Evolutionary conservation across 1,284 basidiomycete species (phyloP).

Genomic region (Irpex sp.): DNA sequence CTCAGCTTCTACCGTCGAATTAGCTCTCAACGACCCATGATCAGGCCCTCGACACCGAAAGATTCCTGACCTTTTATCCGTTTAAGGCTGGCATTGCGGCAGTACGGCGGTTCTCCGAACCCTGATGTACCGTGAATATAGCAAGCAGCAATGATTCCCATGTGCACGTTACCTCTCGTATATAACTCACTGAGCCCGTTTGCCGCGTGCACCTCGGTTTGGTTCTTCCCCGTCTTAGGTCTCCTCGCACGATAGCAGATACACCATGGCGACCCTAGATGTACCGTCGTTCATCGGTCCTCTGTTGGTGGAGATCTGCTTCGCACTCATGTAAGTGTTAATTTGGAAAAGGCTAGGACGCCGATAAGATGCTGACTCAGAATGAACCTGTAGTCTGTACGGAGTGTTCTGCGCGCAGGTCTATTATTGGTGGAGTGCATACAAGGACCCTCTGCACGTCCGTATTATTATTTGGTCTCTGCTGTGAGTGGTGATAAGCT

Average conservation of each 20-base stretch:
- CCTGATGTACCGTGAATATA: background rate
- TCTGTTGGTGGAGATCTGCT: constrained; percentile 4
- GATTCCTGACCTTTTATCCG: background rate
- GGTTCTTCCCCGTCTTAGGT: background rate
- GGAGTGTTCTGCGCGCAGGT: constrained; percentile 9
- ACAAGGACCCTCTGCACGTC: background rate
- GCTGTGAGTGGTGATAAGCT: background rate
- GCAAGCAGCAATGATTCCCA: background rate
- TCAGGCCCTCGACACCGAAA: background rate
- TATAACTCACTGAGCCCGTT: background rate
- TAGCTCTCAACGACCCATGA: background rate
- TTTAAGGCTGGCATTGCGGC: background rate
- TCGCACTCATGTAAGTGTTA: constrained; percentile 1
- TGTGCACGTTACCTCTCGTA: background rate
- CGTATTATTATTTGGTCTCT: constrained; percentile 2
- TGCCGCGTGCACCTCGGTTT: background rate
- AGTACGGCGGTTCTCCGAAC: background rate
- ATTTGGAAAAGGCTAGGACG: background rate
- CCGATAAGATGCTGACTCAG: constrained; percentile 1
- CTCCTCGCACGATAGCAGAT: background rate
- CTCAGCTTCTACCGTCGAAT: background rate
- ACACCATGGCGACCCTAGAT: background rate
- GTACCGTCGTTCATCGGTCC: constrained; percentile 1
- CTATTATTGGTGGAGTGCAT: constrained; percentile 3
- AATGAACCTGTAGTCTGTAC: background rate